A percentile compares a stretch with the other conserved stretches of the same genome.
phyloP scores from a whole-genome alignment of 495 filamentous ascomycete genomes.

The Penicillium crystallinum region DNA sequence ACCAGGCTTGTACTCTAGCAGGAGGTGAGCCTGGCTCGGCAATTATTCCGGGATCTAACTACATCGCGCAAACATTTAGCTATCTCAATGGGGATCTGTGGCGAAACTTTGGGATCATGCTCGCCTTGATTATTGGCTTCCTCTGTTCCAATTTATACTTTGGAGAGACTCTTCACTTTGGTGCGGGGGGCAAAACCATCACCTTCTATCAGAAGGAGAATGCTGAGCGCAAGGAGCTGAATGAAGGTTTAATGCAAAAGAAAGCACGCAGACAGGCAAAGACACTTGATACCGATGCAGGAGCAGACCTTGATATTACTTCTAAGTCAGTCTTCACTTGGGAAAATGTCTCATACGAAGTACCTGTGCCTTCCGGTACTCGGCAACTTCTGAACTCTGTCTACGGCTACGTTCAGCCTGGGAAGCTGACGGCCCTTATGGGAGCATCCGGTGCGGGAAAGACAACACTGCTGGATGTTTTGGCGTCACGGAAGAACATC shows the following conservation, averaged over 20 bases:
- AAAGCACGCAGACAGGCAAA: slow-evolving; percentile 49
- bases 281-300: slow-evolving; percentile 40
- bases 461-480: slow-evolving; percentile 74
- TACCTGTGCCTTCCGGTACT: slow-evolving; percentile 63
- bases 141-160: slow-evolving; percentile 63
- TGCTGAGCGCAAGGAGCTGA: slow-evolving; percentile 62
- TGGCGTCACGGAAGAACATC: slow-evolving; percentile 72
- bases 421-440: slow-evolving; percentile 76
- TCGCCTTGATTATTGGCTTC: slow-evolving; percentile 63
- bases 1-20: slow-evolving; percentile 71
- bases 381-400: slow-evolving; percentile 65
- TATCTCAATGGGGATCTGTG: slow-evolving; percentile 60
- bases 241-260: slow-evolving; percentile 56
- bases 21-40: slow-evolving; percentile 60
- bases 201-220: slow-evolving; percentile 71
- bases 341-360: slow-evolving; percentile 56
- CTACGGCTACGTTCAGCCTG: slow-evolving; percentile 74
- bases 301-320: slow-evolving; percentile 56
- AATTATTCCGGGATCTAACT: slow-evolving; percentile 53
- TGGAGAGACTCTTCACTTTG: slow-evolving; percentile 71
- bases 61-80: slow-evolving; percentile 57
- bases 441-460: slow-evolving; percentile 84
- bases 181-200: slow-evolving; percentile 70
- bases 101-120: slow-evolving; percentile 72
- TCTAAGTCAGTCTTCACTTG: slow-evolving; percentile 53